Percentiles rank a stretch among this genome's conserved stretches.
Evolutionary conservation across 331 rosid species (phyloP).

Genomic region (Ulmus americana): DNA sequence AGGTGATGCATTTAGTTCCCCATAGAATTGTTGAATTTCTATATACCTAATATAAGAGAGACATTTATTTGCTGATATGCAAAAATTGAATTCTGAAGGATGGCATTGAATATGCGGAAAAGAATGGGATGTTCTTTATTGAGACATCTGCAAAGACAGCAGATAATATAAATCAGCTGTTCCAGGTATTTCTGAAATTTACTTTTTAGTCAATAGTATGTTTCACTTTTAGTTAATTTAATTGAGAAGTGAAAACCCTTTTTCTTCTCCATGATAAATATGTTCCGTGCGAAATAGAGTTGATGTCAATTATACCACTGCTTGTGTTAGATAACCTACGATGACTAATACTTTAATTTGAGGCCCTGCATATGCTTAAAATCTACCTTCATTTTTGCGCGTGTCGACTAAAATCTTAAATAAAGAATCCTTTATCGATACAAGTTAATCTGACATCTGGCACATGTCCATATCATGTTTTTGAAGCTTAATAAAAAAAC

Average conservation of each 20-base stretch:
- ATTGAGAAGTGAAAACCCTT: too few species aligned
- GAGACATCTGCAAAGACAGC: constrained; percentile 99
- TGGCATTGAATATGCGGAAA: constrained; percentile 83
- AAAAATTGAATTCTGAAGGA: constrained; percentile 45
- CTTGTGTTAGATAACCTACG: too few species aligned
- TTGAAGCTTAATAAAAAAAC: too few species aligned
- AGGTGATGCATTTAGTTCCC: constrained; percentile 39
- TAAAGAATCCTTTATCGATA: not conserved
- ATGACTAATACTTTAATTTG: too few species aligned
- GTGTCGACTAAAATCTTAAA: not conserved
- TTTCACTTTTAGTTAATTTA: not conserved
- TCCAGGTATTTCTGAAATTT: constrained; percentile 58
- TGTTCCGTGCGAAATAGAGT: too few species aligned
- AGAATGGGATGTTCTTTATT: constrained; percentile 91
- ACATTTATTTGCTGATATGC: constrained; percentile 15
- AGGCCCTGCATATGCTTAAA: too few species aligned
- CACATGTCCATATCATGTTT: not conserved
- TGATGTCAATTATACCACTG: too few species aligned
- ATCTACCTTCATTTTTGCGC: too few species aligned
- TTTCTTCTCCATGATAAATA: too few species aligned
- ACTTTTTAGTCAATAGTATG: not conserved
- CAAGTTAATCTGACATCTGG: not conserved
- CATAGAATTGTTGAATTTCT: not conserved
- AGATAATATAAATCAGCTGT: constrained; percentile 87
- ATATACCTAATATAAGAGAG: not conserved